These are phyloP conservation scores for Coelastrella sp. DNA, from an alignment of 139 green algal species.

Conservation along the genomic window DNA sequence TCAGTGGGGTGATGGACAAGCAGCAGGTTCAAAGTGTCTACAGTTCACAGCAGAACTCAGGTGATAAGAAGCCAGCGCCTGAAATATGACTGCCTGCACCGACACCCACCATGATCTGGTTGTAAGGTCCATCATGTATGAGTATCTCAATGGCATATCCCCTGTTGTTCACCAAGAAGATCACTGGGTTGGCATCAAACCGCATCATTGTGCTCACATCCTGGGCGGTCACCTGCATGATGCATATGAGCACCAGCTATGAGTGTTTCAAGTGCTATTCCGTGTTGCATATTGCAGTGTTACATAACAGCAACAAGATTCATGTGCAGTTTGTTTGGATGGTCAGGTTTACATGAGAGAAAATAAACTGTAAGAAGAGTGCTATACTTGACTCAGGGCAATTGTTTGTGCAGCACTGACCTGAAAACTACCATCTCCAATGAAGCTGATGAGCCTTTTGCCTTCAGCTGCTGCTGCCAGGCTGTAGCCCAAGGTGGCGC, in stretches of 20 bases:
- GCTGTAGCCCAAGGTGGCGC: conserved; percentile 66
- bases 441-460: conserved; percentile 80
- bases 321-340: no score
- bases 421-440: conserved; percentile 90
- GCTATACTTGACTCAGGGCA: no score
- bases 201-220: conserved; percentile 77
- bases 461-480: conserved; percentile 17
- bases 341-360: no score
- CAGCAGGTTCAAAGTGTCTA: no score
- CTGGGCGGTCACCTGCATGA: background rate
- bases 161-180: conserved; percentile 92
- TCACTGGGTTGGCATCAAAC: conserved; percentile 76
- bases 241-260: background rate
- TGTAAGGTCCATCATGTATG: conserved; percentile 51
- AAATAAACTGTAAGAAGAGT: no score
- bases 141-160: conserved; percentile 80
- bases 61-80: background rate
- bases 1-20: no score
- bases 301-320: background rate
- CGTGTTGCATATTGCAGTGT: no score
- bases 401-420: conserved; percentile 48
- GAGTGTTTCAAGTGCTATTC: no score
- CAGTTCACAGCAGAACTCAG: background rate
- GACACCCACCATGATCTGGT: conserved; percentile 40
- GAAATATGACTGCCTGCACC: no score